Evolutionary conservation across 768 basidiomycete genomes (phyloP).

Genomic region (Boletus rubropictus): DNA sequence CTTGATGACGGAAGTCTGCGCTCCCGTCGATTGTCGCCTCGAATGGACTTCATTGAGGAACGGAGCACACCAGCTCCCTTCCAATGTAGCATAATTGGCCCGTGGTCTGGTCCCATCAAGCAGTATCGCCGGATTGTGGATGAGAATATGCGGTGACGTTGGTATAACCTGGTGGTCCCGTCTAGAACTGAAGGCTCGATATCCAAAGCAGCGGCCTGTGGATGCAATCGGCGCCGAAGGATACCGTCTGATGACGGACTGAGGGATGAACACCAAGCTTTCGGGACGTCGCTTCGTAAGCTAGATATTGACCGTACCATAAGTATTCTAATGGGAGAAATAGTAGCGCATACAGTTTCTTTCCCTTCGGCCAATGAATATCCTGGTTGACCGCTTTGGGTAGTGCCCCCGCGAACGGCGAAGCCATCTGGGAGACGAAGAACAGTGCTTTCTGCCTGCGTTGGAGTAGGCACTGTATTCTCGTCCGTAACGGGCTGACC

Average conservation of each 20-base stretch:
- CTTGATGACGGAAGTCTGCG: not conserved
- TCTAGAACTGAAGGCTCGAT: not conserved
- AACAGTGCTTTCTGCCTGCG: not conserved
- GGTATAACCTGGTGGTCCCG: not conserved
- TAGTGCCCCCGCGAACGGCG: not conserved
- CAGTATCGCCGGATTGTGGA: constrained; percentile 1
- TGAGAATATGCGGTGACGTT: not conserved
- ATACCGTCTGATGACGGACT: constrained; percentile 23
- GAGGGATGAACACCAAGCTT: constrained; percentile 22
- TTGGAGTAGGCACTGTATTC: not conserved
- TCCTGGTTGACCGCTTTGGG: not conserved
- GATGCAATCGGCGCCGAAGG: constrained; percentile 8
- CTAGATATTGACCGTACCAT: constrained; percentile 1
- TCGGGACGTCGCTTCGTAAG: constrained; percentile 12
- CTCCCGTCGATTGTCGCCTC: not conserved
- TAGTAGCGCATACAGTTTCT: constrained; percentile 8
- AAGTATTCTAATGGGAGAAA: not conserved
- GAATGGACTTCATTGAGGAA: not conserved
- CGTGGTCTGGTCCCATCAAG: constrained; percentile 2
- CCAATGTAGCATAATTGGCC: not conserved
- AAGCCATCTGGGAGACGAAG: not conserved
- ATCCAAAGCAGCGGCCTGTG: not conserved
- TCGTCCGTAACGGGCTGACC: not conserved
- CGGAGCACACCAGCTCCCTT: constrained; percentile 1
- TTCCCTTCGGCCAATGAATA: not conserved